phyloP scores from a whole-genome alignment of 2,329 filamentous ascomycete species.

The Pochonia chlamydosporia region DNA sequence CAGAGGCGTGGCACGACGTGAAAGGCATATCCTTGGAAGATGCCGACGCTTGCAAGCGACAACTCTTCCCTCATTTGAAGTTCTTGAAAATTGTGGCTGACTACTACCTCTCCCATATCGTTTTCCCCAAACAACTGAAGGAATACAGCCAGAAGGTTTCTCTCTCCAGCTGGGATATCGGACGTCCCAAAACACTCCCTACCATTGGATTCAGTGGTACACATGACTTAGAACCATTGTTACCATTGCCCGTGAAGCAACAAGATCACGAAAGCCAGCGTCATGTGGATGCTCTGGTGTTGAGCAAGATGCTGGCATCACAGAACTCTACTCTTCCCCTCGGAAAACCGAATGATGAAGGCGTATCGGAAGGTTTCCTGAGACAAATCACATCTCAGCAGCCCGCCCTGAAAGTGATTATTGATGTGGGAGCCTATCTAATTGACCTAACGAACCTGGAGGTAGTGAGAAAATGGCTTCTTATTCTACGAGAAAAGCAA shows the following conservation, averaged over 20 bases:
- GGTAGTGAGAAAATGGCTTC: constrained; percentile 51
- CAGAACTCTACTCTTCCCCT: constrained; percentile 37
- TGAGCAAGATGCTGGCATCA: constrained; percentile 47
- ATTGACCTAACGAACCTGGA: constrained; percentile 53
- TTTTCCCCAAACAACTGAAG: constrained; percentile 56
- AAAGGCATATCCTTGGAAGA: constrained; percentile 53
- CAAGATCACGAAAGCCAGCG: constrained; percentile 44
- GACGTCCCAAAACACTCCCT: constrained; percentile 32
- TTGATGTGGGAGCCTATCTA: constrained; percentile 67
- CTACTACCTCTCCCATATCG: constrained; percentile 51
- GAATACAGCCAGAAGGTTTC: constrained; percentile 57
- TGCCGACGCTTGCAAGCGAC: constrained; percentile 32
- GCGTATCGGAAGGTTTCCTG: constrained; percentile 34
- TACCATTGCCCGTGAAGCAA: constrained; percentile 51
- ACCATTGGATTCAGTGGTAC: constrained; percentile 64
- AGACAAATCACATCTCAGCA: constrained; percentile 28
- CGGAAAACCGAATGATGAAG: neutral
- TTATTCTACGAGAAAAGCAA: neutral
- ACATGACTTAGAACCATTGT: constrained; percentile 48
- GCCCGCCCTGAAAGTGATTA: constrained; percentile 47
- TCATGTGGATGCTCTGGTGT: constrained; percentile 61
- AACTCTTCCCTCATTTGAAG: constrained; percentile 46
- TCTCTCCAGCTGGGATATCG: constrained; percentile 61
- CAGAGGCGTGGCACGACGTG: constrained; percentile 31
- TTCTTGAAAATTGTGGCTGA: constrained; percentile 49